Percentiles rank a stretch among this genome's conserved stretches.
phyloP scores from a whole-genome alignment of 306 rosid species.

The Prosopis cineraria region DNA sequence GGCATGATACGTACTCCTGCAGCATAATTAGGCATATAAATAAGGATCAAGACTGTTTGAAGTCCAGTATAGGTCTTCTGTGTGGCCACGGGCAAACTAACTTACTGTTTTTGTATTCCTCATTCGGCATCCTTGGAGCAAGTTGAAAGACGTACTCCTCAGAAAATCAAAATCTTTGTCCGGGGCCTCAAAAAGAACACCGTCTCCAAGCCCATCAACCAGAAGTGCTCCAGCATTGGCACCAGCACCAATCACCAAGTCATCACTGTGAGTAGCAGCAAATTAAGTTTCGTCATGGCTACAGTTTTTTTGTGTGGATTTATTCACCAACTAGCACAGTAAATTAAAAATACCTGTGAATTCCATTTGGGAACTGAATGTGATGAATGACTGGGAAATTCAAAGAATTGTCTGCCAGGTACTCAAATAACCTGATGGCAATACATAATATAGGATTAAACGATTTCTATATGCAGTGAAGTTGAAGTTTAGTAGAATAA shows the following conservation, averaged over 20 bases:
- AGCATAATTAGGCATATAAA: conserved; percentile 30
- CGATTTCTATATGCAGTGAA: background rate
- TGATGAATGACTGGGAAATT: conserved; percentile 91
- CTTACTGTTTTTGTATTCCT: conserved; percentile 93
- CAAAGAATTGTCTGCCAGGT: conserved; percentile 68
- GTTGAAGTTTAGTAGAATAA: background rate
- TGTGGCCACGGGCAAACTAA: conserved; percentile 18
- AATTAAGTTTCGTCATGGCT: conserved; percentile 24
- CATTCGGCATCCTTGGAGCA: conserved; percentile 99
- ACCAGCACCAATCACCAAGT: conserved; percentile 92
- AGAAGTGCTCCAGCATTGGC: conserved; percentile 88
- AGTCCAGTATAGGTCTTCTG: conserved; percentile 15
- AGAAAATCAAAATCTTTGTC: conserved; percentile 88
- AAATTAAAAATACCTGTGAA: conserved; percentile 64
- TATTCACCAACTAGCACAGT: conserved; percentile 19
- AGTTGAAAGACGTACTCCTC: conserved; percentile 91
- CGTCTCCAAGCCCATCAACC: conserved; percentile 99
- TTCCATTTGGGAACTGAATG: conserved; percentile 81
- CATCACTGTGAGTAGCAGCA: conserved; percentile 64
- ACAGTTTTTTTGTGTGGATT: background rate
- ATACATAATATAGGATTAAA: conserved; percentile 26
- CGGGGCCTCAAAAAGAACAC: conserved; percentile 78
- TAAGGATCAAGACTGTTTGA: conserved; percentile 1
- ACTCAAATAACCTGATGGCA: conserved; percentile 76
- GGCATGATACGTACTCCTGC: conserved; percentile 99